Base-by-base conservation (phyloP, 495 filamentous ascomycete genomes). In the Filosporella fistucella region DNA sequence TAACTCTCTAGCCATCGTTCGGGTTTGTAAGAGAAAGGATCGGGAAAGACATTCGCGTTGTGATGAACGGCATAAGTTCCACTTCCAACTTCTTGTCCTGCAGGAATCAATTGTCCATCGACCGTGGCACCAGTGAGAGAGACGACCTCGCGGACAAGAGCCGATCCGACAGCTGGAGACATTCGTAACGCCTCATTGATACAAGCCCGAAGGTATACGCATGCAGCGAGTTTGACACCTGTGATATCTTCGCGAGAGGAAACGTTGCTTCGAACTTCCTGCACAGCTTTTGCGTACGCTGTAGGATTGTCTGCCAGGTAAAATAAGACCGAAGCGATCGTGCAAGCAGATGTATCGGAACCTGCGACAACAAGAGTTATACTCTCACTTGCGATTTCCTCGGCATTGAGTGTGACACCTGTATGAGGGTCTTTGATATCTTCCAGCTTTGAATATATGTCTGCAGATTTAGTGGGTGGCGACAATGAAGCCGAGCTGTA, bases 151-250 rank as follows among this genome's bases (percentile, higher is more conserved):
- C 37, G 37, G 3, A 3, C 12, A 3, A 40, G n/a, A 6, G 21
- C 6, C 4, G 37, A 4, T 6, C 37, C 37, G 21, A 40, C 18
- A 18, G 17, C 12, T 10, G 37, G 37, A 14, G 37, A 21, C 3
- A 40, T 4, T 6, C 37, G 16, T 20, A 23, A 3, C 3, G 8
- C 7, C 37, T 40, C 52, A 83, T 77, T 1, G 78, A 62, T 23
- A 70, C 62, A 54, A 69, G 57, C 37, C 6, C 16, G 21, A 3
- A 40, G 21, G n/a, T 21, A 40, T 20, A 4, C n/a, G 37, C 37
- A 40, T 4, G 37, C 4, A 6, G 9, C 13, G 7, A 40, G 18
- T 20, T 40, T 8, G 4, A 11, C 5, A 3, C 37, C 37, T 3
- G 23, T 21, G 5, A 40, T 40, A 12, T 40, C 37, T 3, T 40